phyloP scores from a whole-genome alignment of 1,139 yeast genomes.

The Wickerhamomyces sp. region DNA sequence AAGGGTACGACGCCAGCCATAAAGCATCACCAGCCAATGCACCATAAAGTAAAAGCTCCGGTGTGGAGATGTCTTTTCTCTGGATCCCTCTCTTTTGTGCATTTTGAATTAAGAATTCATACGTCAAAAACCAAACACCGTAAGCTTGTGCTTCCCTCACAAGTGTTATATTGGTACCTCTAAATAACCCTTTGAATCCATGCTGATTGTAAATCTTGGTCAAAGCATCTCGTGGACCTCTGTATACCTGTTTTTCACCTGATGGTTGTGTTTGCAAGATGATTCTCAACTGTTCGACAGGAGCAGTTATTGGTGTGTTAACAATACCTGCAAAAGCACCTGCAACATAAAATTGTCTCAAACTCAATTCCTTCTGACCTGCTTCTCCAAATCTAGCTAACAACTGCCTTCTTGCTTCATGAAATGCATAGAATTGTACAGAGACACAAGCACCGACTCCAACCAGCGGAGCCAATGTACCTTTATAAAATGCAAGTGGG shows the following conservation, averaged over 20 bases:
- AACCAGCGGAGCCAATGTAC: slow-evolving; percentile 77
- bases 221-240: slow-evolving; percentile 46
- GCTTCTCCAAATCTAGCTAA: slow-evolving; percentile 21
- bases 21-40: slow-evolving; percentile 83
- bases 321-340: slow-evolving; percentile 80
- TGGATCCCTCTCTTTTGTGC: slow-evolving; percentile 38
- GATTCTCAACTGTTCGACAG: slow-evolving; percentile 73
- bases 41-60: slow-evolving; percentile 76
- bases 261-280: slow-evolving; percentile 56
- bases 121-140: slow-evolving; percentile 77
- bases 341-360: slow-evolving; percentile 61
- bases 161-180: slow-evolving; percentile 55
- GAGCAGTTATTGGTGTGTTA: slow-evolving; percentile 65
- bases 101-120: slow-evolving; percentile 52
- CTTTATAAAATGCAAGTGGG: slow-evolving; percentile 76
- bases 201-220: slow-evolving; percentile 38
- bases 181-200: slow-evolving; percentile 85
- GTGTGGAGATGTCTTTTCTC: slow-evolving; percentile 34
- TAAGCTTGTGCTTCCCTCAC: slow-evolving; percentile 73
- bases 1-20: slow-evolving; percentile 79
- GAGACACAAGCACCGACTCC: slow-evolving; percentile 95
- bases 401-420: slow-evolving; percentile 65
- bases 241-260: slow-evolving; percentile 28
- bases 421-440: slow-evolving; percentile 80
- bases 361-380: slow-evolving; percentile 34